Evolutionary conservation across 257 asterid genomes (phyloP), one percentile per base, ranked within the genome.

Genomic region (Capsicum rhomboideum): DNA sequence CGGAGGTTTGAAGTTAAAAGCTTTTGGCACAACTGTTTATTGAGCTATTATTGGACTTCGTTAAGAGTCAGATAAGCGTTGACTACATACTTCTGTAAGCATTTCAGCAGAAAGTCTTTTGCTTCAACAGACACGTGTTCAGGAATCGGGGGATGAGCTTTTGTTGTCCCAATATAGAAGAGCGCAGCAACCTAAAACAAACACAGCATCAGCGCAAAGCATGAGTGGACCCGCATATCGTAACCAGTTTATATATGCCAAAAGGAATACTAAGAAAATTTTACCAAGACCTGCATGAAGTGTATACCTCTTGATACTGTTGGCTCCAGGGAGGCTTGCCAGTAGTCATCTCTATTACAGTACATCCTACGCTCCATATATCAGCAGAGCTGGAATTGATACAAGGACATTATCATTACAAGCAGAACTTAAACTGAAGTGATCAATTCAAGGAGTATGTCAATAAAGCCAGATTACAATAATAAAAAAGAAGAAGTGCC

Each of bases 251-350:
- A 77, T 77, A 16, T 44, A 75, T 75, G 80, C 42, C 80, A 75
- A 49, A 75, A 49, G 42, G 61, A 75, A 77, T 28, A 77, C 8
- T 9, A 50, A 75, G 1, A 77, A 26, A 53, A 50, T 17, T 2
- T 50, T 14, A 77, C 0, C 46, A 50, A 50, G 49, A 77, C 28
- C 49, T 77, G 46, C 46, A 26, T 77, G 26, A 0, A 77, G 46
- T 26, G 26, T 55, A 53, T 84, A 83, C 92, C 89, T 93, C 99
- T 88, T 93, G 98, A 86, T 94, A 97, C 89, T 97, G 99, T 87
- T 97, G 97, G 88, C 99, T 97, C 99, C 99, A 97, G 55, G 99
- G 99, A 88, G 99, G 98, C 91, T 95, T 97, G 71, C 99, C 99
- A 29, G 99, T 97, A 40, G 99, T 98, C 99, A 97, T 97, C 93